Conservation (phyloP, 2,329 filamentous ascomycete genomes). For the Escovopsis sp. region DNA sequence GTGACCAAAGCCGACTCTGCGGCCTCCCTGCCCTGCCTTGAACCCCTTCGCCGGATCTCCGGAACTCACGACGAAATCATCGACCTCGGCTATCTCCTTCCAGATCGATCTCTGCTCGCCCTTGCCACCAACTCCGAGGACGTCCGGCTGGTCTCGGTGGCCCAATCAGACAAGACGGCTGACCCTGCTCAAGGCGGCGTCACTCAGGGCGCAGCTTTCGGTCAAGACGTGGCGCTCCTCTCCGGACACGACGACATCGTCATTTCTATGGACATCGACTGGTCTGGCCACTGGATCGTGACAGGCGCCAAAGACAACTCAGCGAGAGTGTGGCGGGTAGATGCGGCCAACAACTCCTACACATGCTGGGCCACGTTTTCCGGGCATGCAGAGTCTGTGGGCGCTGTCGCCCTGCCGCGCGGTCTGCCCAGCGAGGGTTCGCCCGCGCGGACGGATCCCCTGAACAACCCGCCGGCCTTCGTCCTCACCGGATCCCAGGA, state of each 20-base stretch:
- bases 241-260: slow-evolving; percentile 92
- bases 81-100: slow-evolving; percentile 74
- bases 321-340: slow-evolving; percentile 77
- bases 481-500: slow-evolving; percentile 89
- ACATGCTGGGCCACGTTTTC: slow-evolving; percentile 70
- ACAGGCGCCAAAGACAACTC: slow-evolving; percentile 96
- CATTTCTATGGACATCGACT: slow-evolving; percentile 85
- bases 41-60: slow-evolving; percentile 63
- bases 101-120: slow-evolving; percentile 67
- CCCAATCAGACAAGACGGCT: slow-evolving; percentile 17
- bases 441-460: slow-evolving; percentile 54
- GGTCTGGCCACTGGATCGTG: slow-evolving; percentile 92
- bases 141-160: slow-evolving; percentile 68
- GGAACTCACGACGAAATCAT: slow-evolving; percentile 97
- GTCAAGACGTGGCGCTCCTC: slow-evolving; percentile 71
- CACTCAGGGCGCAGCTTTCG: slow-evolving; percentile 57
- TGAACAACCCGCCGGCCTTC: slow-evolving; percentile 68
- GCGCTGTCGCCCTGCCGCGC: slow-evolving; percentile 73
- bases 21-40: slow-evolving; percentile 22
- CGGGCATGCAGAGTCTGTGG: slow-evolving; percentile 86
- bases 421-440: slow-evolving; percentile 51
- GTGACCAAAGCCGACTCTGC: slow-evolving; percentile 25
- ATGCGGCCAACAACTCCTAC: slow-evolving; percentile 58
- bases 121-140: slow-evolving; percentile 93
- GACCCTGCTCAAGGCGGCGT: slow-evolving; percentile 10